A percentile compares a stretch with the other conserved stretches of the same genome.
Conservation (phyloP, 495 filamentous ascomycete genomes). For the Neohortaea acidophila region DNA sequence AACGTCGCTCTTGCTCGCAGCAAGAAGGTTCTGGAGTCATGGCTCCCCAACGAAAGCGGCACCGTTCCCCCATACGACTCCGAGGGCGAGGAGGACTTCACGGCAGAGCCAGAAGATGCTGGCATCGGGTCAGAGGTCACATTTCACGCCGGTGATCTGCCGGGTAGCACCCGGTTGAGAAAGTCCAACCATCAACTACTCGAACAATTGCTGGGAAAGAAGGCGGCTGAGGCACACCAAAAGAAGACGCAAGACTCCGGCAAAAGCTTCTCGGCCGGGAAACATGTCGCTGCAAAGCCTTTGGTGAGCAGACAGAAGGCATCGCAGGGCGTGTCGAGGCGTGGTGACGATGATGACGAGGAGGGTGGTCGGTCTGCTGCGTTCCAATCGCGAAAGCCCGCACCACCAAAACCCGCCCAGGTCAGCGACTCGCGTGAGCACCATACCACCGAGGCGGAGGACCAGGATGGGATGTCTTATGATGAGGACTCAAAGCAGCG, state of each 20-base stretch:
- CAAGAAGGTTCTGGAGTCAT: constrained; percentile 32
- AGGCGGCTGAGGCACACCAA: constrained; percentile 19
- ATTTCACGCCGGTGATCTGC: constrained; percentile 31
- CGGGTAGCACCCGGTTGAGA: too few relatives aligned
- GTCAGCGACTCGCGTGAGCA: neutral
- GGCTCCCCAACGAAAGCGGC: constrained; percentile 35
- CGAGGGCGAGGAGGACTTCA: constrained; percentile 29
- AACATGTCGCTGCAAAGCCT: constrained; percentile 18
- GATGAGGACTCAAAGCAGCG: too few relatives aligned
- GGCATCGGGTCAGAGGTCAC: constrained; percentile 30
- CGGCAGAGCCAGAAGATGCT: constrained; percentile 17
- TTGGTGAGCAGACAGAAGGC: constrained; percentile 8
- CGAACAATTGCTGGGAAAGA: constrained; percentile 32
- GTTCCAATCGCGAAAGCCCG: constrained; percentile 22
- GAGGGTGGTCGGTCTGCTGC: constrained; percentile 22
- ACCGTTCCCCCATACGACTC: constrained; percentile 20
- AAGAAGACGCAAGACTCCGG: constrained; percentile 1
- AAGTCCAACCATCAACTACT: constrained; percentile 29
- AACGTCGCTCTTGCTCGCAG: constrained; percentile 32
- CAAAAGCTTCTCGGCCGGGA: neutral
- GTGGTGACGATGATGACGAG: constrained; percentile 23
- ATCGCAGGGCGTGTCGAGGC: constrained; percentile 10
- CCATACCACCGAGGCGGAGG: neutral
- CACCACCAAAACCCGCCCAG: neutral
- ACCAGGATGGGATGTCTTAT: too few relatives aligned